phyloP scores from a whole-genome alignment of 441 rosid species.

The Viola pubescens region DNA sequence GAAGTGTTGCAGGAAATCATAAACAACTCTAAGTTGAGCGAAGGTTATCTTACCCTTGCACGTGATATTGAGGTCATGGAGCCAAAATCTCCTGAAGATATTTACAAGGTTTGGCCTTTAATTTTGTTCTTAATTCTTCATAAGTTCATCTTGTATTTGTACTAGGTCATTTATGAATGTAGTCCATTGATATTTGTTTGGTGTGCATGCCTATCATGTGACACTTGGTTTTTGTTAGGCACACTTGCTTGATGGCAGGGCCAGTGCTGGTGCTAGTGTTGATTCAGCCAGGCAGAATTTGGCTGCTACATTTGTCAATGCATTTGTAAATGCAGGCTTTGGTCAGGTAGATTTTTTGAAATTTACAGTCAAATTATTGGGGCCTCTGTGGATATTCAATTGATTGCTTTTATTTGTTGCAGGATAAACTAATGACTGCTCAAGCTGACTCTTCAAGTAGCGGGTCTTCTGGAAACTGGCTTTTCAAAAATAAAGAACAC shows the following conservation, averaged over 20 bases:
- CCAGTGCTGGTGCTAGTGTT: conserved; percentile 64
- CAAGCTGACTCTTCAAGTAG: conserved; percentile 61
- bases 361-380: conserved; percentile 9
- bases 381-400: conserved; percentile 9
- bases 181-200: not conserved
- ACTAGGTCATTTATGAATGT: too few species aligned
- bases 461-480: conserved; percentile 78
- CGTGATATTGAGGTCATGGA: conserved; percentile 99
- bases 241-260: conserved; percentile 93
- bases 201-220: conserved; percentile 8
- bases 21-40: conserved; percentile 68
- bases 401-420: conserved; percentile 19
- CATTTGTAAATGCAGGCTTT: conserved; percentile 97
- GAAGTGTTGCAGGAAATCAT: conserved; percentile 71
- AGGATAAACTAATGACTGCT: conserved; percentile 94
- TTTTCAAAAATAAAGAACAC: conserved; percentile 91
- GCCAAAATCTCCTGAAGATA: conserved; percentile 93
- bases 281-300: conserved; percentile 96
- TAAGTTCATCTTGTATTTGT: not conserved
- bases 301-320: conserved; percentile 95
- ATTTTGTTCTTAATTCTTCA: not conserved
- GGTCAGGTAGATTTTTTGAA: conserved; percentile 50
- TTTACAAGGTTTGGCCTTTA: conserved; percentile 63
- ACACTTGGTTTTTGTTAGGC: conserved; percentile 42
- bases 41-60: conserved; percentile 91